These are phyloP conservation scores for Trametes pubescens DNA, from an alignment of 1,284 basidiomycete species.

Conservation along the genomic window DNA sequence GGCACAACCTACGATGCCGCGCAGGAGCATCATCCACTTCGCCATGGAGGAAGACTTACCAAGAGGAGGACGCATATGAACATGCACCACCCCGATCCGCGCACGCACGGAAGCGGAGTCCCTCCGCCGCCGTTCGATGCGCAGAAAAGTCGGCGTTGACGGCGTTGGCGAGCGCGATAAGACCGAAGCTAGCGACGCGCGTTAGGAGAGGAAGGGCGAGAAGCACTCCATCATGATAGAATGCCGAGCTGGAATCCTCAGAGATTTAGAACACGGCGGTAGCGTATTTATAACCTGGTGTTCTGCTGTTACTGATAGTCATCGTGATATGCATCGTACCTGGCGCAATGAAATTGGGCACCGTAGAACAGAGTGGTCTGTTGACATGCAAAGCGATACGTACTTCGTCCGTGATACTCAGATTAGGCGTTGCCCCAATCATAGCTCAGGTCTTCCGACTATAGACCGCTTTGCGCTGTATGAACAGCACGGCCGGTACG, in stretches of 20 bases:
- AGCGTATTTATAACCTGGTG: background rate
- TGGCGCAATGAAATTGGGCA: background rate
- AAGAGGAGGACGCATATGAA: background rate
- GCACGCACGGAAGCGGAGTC: background rate
- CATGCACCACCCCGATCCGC: background rate
- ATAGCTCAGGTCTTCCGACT: too few species aligned
- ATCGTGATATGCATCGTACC: background rate
- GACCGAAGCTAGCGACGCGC: background rate
- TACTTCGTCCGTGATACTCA: background rate
- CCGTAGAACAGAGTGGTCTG: background rate
- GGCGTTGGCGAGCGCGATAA: background rate
- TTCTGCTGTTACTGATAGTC: background rate
- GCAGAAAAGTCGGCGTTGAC: slow-evolving; percentile 1
- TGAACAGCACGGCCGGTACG: too few species aligned
- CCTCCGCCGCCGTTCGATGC: slow-evolving; percentile 4
- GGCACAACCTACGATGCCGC: background rate
- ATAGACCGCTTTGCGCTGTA: too few species aligned
- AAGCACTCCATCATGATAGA: background rate
- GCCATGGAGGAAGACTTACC: background rate
- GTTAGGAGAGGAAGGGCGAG: too few species aligned
- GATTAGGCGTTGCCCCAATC: too few species aligned
- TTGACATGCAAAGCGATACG: background rate
- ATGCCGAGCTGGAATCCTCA: background rate
- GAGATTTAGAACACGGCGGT: background rate
- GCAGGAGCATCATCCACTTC: background rate